These are phyloP conservation scores for Myriangium duriaei DNA, from an alignment of 2,329 filamentous ascomycete genomes.

Conservation along the genomic window DNA sequence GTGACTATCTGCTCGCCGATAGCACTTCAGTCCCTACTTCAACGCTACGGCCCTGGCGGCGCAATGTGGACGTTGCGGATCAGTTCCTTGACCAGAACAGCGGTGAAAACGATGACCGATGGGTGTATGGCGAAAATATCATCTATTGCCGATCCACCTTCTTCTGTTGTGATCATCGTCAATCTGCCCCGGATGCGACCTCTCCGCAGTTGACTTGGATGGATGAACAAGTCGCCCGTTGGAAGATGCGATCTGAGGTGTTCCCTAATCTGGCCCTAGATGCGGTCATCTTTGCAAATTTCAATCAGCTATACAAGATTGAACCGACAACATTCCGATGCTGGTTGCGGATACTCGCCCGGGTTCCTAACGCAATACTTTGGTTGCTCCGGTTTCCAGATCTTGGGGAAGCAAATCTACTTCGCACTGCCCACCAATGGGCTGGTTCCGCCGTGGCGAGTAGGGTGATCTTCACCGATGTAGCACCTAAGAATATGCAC, in stretches of 20 bases:
- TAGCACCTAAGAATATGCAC: slow-evolving; percentile 87
- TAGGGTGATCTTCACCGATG: slow-evolving; percentile 88
- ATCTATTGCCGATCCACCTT: slow-evolving; percentile 91
- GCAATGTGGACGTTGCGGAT: slow-evolving; percentile 63
- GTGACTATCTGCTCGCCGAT: slow-evolving; percentile 90
- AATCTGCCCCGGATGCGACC: slow-evolving; percentile 64
- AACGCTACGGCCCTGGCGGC: slow-evolving; percentile 67
- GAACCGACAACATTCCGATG: slow-evolving; percentile 92
- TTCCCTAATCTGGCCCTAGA: slow-evolving; percentile 76
- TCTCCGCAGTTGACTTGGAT: slow-evolving; percentile 64
- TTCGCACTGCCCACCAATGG: slow-evolving; percentile 69
- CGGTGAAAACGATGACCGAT: slow-evolving; percentile 56
- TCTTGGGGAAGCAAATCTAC: slow-evolving; percentile 74
- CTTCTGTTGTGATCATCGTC: slow-evolving; percentile 94
- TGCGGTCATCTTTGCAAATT: slow-evolving; percentile 86
- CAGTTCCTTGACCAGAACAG: slow-evolving; percentile 50
- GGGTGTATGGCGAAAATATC: slow-evolving; percentile 95
- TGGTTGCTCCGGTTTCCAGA: slow-evolving; percentile 98
- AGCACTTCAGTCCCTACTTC: slow-evolving; percentile 69
- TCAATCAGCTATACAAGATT: slow-evolving; percentile 99
- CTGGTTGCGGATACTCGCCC: slow-evolving; percentile 82
- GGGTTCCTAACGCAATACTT: slow-evolving; percentile 74
- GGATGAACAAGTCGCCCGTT: slow-evolving; percentile 67
- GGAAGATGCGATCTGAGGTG: slow-evolving; percentile 85
- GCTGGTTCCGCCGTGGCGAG: slow-evolving; percentile 72